Evolutionary conservation across 106 monocot species (phyloP).

Genomic region (Acorus calamus): DNA sequence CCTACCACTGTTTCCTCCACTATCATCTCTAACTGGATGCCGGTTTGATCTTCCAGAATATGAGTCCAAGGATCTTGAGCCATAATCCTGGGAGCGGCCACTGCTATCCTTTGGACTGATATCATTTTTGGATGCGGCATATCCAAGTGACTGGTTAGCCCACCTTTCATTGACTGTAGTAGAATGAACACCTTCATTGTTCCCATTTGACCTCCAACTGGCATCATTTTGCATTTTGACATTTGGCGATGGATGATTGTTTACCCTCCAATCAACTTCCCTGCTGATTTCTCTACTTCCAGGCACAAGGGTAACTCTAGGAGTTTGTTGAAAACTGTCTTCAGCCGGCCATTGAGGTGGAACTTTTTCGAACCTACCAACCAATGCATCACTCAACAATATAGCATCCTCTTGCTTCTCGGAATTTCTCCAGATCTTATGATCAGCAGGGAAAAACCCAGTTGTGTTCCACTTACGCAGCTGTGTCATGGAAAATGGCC

Average conservation of each 20-base stretch:
- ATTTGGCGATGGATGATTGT: background rate
- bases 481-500: constrained; percentile 29
- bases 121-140: too few species aligned
- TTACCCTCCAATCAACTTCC: constrained; percentile 3
- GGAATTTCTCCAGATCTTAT: constrained; percentile 21
- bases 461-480: constrained; percentile 30
- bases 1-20: background rate
- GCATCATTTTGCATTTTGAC: background rate
- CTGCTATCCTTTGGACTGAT: background rate
- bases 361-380: constrained; percentile 19
- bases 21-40: background rate
- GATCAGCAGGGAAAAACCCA: constrained; percentile 21
- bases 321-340: background rate
- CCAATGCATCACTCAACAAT: constrained; percentile 26
- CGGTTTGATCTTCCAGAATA: constrained; percentile 5
- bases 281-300: background rate
- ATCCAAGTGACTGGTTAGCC: too few species aligned
- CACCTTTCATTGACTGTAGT: too few species aligned
- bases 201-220: background rate
- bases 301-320: background rate
- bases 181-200: background rate
- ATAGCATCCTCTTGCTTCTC: constrained; percentile 26
- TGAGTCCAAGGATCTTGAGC: background rate
- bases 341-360: background rate
- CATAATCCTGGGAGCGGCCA: background rate